A percentile compares a stretch with the other conserved stretches of the same genome.
phyloP scores from a whole-genome alignment of 768 basidiomycete genomes.

The Tubosaeta brunneosetosa region DNA sequence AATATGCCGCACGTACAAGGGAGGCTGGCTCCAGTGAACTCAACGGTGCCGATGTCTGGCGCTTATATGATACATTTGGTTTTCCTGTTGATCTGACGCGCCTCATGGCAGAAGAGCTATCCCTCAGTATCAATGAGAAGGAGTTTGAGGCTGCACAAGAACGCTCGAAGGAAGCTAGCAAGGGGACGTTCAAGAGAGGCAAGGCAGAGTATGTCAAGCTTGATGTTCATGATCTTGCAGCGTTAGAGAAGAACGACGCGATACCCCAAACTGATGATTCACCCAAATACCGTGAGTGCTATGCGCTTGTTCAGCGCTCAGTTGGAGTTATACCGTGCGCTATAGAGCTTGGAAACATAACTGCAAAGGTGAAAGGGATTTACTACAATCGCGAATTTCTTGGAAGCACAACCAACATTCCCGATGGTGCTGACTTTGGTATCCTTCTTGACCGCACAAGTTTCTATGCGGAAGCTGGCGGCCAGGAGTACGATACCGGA shows the following conservation, averaged over 20 bases:
- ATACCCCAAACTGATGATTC: conserved; percentile 93
- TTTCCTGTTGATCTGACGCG: conserved; percentile 96
- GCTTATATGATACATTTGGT: conserved; percentile 95
- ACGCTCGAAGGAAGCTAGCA: conserved; percentile 87
- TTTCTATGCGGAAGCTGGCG: conserved; percentile 97
- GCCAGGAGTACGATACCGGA: conserved; percentile 96
- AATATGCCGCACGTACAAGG: conserved; percentile 68
- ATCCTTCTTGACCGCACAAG: conserved; percentile 87
- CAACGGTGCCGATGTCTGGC: conserved; percentile 92
- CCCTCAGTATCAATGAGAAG: conserved; percentile 74
- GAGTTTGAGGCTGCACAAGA: conserved; percentile 90
- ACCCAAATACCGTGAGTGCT: conserved; percentile 76
- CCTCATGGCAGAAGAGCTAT: conserved; percentile 94
- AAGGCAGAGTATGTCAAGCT: conserved; percentile 72
- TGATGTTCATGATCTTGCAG: conserved; percentile 91
- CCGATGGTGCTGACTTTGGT: conserved; percentile 69
- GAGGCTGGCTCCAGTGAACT: conserved; percentile 62
- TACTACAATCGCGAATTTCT: conserved; percentile 79
- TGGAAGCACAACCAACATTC: conserved; percentile 59
- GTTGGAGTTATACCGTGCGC: conserved; percentile 1
- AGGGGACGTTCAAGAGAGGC: conserved; percentile 71
- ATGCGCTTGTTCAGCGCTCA: background rate
- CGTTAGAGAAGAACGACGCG: conserved; percentile 67
- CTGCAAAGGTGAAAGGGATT: conserved; percentile 73
- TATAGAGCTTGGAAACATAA: conserved; percentile 72